Percentiles rank a stretch among this genome's conserved stretches.
These are phyloP conservation scores for Neopestalotiopsis sp. DNA, from an alignment of 2,329 filamentous ascomycete species.

Conservation along the genomic window DNA sequence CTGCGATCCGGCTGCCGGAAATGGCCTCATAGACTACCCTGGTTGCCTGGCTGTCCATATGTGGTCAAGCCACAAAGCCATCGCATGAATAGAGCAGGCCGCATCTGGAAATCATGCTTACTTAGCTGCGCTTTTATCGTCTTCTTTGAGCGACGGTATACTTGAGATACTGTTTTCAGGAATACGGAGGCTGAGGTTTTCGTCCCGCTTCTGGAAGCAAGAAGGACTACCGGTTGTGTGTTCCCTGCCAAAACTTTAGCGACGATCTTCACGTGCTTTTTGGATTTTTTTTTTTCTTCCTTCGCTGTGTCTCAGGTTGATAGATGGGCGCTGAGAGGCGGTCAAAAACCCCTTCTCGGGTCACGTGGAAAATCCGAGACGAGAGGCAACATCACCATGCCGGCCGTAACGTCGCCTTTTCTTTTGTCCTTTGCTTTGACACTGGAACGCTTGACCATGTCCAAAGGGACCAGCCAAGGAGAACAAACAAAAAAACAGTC, in stretches of 20 bases:
- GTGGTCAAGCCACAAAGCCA: neutral
- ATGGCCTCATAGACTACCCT: neutral
- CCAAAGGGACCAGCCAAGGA: neutral
- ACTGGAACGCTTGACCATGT: neutral
- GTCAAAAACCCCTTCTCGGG: neutral
- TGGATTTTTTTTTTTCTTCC: neutral
- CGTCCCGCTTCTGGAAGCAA: neutral
- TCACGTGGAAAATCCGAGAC: neutral
- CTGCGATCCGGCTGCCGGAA: neutral
- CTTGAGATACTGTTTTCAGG: neutral
- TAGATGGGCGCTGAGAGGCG: neutral
- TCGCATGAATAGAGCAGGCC: neutral
- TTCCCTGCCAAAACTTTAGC: neutral
- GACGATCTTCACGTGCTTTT: neutral
- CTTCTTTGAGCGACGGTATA: neutral
- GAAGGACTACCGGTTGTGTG: neutral
- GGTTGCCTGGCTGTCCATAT: neutral
- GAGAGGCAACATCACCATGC: neutral
- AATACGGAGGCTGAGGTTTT: neutral
- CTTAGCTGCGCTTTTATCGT: neutral
- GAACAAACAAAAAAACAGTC: neutral
- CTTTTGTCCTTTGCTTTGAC: neutral
- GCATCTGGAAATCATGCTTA: neutral
- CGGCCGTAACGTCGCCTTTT: constrained; percentile 1
- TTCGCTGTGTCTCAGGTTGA: neutral